Percentiles rank a stretch among this genome's conserved stretches.
phyloP scores from a whole-genome alignment of 2,329 filamentous ascomycete genomes.

The Penicillium sp. region DNA sequence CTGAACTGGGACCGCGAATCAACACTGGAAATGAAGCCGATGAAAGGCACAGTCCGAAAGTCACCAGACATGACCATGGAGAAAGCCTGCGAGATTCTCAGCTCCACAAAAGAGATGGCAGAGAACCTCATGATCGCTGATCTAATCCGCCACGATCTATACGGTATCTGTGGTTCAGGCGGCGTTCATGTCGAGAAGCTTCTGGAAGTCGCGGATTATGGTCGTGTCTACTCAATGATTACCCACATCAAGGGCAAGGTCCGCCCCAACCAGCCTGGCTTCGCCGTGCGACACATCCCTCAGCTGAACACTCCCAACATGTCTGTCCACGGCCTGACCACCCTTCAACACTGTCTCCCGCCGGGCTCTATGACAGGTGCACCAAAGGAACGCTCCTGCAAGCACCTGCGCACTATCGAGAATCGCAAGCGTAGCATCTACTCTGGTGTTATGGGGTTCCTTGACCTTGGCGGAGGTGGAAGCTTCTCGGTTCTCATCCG shows the following conservation, averaged over 20 bases:
- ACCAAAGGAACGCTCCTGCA: conserved; percentile 87
- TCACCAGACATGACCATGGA: conserved; percentile 63
- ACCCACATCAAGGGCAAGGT: conserved; percentile 72
- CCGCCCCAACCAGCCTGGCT: conserved; percentile 27
- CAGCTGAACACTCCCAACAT: conserved; percentile 33
- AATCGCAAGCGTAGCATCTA: conserved; percentile 66
- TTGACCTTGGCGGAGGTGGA: conserved; percentile 77
- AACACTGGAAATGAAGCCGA: conserved; percentile 68
- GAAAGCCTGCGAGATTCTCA: conserved; percentile 68
- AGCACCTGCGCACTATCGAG: conserved; percentile 72
- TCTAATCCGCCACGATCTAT: conserved; percentile 87
- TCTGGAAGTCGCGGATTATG: conserved; percentile 85
- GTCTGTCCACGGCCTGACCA: conserved; percentile 59
- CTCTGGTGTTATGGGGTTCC: conserved; percentile 83
- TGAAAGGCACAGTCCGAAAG: conserved; percentile 95
- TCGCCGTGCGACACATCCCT: conserved; percentile 31
- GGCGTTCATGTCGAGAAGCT: conserved; percentile 71
- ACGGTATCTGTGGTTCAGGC: conserved; percentile 73
- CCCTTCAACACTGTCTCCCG: conserved; percentile 72
- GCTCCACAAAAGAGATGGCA: conserved; percentile 81
- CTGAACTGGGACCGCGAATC: conserved; percentile 60
- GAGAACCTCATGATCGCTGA: conserved; percentile 99
- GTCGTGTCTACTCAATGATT: conserved; percentile 86
- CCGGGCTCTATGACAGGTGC: conserved; percentile 96
- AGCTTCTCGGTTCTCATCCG: conserved; percentile 92